Conservation (phyloP, 2,329 filamentous ascomycete species). For the Penicillium sp. region DNA sequence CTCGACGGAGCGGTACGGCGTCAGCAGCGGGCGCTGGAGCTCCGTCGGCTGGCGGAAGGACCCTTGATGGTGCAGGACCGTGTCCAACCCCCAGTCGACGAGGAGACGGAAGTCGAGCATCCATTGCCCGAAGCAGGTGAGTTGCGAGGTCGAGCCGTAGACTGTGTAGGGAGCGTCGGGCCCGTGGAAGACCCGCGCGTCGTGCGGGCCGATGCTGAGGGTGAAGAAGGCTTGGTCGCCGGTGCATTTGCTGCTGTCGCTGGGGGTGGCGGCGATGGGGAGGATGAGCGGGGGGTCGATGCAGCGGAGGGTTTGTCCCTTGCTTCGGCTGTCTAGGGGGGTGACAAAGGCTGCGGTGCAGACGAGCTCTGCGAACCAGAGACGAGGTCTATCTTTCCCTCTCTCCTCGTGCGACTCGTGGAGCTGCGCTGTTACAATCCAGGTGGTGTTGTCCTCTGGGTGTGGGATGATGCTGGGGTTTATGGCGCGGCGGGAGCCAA, state of each 20-base stretch:
- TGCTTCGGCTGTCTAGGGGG: constrained; percentile 30
- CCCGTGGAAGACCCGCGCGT: constrained; percentile 63
- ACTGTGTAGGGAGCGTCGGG: constrained; percentile 56
- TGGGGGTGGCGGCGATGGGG: constrained; percentile 53
- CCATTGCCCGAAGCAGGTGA: constrained; percentile 64
- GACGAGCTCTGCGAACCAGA: constrained; percentile 51
- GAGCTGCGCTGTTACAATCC: constrained; percentile 58
- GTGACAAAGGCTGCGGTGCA: constrained; percentile 56
- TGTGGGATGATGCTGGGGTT: constrained; percentile 66
- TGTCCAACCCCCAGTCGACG: constrained; percentile 48
- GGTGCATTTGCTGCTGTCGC: constrained; percentile 50
- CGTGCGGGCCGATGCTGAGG: constrained; percentile 60
- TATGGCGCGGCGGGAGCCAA: constrained; percentile 48
- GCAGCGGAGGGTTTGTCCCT: constrained; percentile 41
- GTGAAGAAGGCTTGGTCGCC: constrained; percentile 50
- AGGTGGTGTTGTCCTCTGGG: constrained; percentile 53
- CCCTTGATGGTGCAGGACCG: constrained; percentile 31
- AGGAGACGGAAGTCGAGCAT: constrained; percentile 59
- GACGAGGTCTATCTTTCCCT: constrained; percentile 25
- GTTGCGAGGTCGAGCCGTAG: constrained; percentile 61
- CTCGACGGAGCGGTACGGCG: constrained; percentile 53
- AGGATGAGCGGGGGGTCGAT: constrained; percentile 47
- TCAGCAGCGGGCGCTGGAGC: constrained; percentile 52
- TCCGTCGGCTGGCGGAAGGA: constrained; percentile 55
- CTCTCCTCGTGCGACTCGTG: constrained; percentile 37